Evolutionary conservation across 73 alveolate species (phyloP).

Genomic region (Paramecium sonneborni): DNA sequence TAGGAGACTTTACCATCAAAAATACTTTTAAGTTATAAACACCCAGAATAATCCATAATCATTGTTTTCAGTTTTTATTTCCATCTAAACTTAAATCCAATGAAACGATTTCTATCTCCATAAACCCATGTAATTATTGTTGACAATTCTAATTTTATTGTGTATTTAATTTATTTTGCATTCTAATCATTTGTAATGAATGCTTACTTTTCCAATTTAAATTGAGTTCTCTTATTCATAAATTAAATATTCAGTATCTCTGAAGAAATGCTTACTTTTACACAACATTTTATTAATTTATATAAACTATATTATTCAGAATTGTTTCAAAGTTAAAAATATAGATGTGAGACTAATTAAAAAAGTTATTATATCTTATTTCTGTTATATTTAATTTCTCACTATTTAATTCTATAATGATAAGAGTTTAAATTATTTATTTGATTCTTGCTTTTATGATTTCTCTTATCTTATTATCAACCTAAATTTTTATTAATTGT

Average conservation of each 20-base stretch:
- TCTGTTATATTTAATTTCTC: too few relatives aligned
- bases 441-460: too few relatives aligned
- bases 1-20: not conserved
- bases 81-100: not conserved
- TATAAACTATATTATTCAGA: not conserved
- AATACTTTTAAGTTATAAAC: not conserved
- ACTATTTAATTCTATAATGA: too few relatives aligned
- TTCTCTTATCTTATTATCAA: too few relatives aligned
- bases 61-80: not conserved
- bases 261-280: constrained; percentile 9
- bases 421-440: too few relatives aligned
- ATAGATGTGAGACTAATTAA: too few relatives aligned
- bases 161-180: not conserved
- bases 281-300: not conserved
- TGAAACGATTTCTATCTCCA: not conserved
- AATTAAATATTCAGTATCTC: not conserved
- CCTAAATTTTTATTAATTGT: too few relatives aligned
- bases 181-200: not conserved
- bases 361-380: too few relatives aligned
- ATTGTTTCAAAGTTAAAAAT: not conserved
- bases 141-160: not conserved
- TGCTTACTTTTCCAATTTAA: not conserved
- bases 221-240: not conserved
- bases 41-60: not conserved
- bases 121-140: not conserved